Base-by-base conservation (phyloP, 495 filamentous ascomycete species). In the Articulospora tetracladia region DNA sequence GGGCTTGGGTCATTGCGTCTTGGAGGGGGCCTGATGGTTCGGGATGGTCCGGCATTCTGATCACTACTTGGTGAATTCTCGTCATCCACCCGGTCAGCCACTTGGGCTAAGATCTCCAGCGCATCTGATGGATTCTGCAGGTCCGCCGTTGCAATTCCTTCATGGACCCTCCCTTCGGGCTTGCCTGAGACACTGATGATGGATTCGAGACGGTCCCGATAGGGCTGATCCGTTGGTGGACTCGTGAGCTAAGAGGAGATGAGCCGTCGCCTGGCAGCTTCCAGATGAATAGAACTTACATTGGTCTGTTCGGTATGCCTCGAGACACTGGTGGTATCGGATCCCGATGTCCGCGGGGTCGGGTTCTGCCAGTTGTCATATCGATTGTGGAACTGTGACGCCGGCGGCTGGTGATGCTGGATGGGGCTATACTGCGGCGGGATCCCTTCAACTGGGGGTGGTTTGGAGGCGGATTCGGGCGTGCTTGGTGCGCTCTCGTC, bases 41-140 rank as follows among this genome's bases (percentile, higher is more conserved):
- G 62, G 19, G 59, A 48, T 13, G 36, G 30, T 11, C 59, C 59
- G 44, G 44, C 46, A 25, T 53, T 60, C 34, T 61, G 61, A 12
- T 63, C 57, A 57, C 58, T 56, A 3, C 25, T 19, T 20, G 57
- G 19, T 20, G 66, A 64, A 19, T 63, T 60, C 12, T 53, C 62
- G 39, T 44, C 39, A 24, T 68, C 66, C 0, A 58, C 73, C 25
- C 70, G 61, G 62, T 76, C 75, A 12, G 76, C 76, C 3, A 79
- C 75, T 62, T 74, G 71, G 23, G 75, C 74, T 41, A 79, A 65
- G 51, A 79, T 77, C 10, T 76, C 76, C 8, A 79, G 65, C 0
- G 76, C 76, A 66, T 79, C 76, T 2, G 72, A 74, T 6, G 75
- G 74, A 61, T 79, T 79, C 48, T 75, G 75, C 12, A 79, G 60